Percentiles rank a stretch among this genome's conserved stretches.
Conservation (phyloP, 208 protist genomes). For the Wallacemonas collosoma region DNA sequence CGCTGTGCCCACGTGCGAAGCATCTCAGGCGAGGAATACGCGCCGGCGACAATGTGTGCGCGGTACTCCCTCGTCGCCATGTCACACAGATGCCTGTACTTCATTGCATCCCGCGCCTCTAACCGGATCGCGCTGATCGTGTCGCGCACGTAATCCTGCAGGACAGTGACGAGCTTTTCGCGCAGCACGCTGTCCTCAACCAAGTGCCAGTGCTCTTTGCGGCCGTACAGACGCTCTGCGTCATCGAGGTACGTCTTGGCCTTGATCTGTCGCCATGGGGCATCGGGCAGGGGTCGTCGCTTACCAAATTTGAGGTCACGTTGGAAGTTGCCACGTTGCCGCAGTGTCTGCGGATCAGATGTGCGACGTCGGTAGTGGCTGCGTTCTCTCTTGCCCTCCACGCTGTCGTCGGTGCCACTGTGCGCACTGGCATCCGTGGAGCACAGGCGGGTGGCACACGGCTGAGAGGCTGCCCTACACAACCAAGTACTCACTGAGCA, state of each 20-base stretch:
- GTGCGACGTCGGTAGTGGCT: conserved; percentile 59
- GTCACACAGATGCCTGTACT: conserved; percentile 68
- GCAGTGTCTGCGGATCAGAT: conserved; percentile 73
- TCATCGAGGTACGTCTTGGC: conserved; percentile 86
- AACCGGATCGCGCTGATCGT: conserved; percentile 60
- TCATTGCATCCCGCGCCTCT: conserved; percentile 59
- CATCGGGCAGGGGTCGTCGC: conserved; percentile 66
- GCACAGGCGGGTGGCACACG: neutral
- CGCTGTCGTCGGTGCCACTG: neutral
- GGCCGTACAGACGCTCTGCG: conserved; percentile 85
- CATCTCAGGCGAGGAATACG: conserved; percentile 38
- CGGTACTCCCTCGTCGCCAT: conserved; percentile 65
- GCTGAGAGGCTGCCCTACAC: no score
- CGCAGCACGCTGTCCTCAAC: conserved; percentile 62
- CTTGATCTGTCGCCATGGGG: conserved; percentile 75
- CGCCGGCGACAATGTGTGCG: conserved; percentile 49
- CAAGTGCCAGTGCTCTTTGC: conserved; percentile 81
- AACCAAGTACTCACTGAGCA: no score
- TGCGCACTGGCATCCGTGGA: neutral
- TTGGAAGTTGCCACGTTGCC: conserved; percentile 74
- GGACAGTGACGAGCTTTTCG: conserved; percentile 73
- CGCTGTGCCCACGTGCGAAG: conserved; percentile 52
- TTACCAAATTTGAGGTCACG: conserved; percentile 79
- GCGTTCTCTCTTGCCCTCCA: neutral
- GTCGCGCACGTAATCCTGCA: conserved; percentile 84